phyloP scores from a whole-genome alignment of 1,139 yeast genomes.

The Candida sp. region DNA sequence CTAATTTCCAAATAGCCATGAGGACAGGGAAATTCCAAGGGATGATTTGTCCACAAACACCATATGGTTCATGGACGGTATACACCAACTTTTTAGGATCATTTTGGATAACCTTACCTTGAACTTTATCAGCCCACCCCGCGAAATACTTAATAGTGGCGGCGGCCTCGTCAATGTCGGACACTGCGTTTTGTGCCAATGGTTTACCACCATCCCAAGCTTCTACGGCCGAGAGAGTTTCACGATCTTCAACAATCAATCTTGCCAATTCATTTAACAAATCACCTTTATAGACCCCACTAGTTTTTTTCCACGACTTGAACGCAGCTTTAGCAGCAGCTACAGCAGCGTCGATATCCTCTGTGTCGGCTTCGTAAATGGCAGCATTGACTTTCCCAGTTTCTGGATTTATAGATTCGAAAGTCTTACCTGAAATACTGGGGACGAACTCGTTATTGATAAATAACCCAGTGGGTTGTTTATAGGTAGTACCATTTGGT shows the following conservation, averaged over 20 bases:
- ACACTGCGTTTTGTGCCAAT: conserved; percentile 42
- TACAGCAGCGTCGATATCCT: conserved; percentile 78
- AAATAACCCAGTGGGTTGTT: conserved; percentile 75
- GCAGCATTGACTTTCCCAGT: conserved; percentile 65
- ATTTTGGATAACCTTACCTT: conserved; percentile 66
- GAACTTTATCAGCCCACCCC: conserved; percentile 81
- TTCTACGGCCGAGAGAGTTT: conserved; percentile 62
- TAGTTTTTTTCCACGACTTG: conserved; percentile 45
- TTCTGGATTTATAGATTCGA: conserved; percentile 61
- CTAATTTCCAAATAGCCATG: conserved; percentile 56
- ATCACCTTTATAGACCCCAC: conserved; percentile 52
- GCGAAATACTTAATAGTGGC: conserved; percentile 67
- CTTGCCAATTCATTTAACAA: conserved; percentile 60
- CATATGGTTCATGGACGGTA: conserved; percentile 79
- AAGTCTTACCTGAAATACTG: conserved; percentile 57
- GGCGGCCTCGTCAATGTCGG: conserved; percentile 60
- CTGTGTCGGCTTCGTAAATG: conserved; percentile 63
- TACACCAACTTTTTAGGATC: conserved; percentile 69
- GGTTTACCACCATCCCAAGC: conserved; percentile 84
- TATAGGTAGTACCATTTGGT: conserved; percentile 52
- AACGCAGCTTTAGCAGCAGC: conserved; percentile 70
- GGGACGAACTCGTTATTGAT: conserved; percentile 75
- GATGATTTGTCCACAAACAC: conserved; percentile 73
- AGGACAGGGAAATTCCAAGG: conserved; percentile 60
- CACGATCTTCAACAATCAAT: conserved; percentile 53